Evolutionary conservation across 2,329 filamentous ascomycete species (phyloP).

Genomic region (Sarocladiaceae sp.): DNA sequence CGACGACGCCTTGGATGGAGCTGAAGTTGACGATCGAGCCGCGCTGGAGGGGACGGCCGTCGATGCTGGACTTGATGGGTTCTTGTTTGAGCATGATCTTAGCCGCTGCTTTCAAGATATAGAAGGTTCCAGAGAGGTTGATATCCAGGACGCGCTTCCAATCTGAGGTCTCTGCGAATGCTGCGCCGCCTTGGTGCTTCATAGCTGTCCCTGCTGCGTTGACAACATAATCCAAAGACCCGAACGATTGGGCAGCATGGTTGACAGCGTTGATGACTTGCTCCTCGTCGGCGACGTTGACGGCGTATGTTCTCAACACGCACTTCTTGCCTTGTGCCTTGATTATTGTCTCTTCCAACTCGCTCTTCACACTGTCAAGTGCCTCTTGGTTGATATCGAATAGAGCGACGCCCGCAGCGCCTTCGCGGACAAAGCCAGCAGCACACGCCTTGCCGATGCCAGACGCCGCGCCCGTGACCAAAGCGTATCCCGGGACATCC

Average conservation of each 20-base stretch:
- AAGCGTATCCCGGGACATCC: conserved; percentile 24
- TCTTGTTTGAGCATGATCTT: conserved; percentile 38
- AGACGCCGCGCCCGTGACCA: conserved; percentile 24
- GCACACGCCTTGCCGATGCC: conserved; percentile 25
- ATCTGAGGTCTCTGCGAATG: conserved; percentile 27
- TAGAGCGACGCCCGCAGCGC: conserved; percentile 21
- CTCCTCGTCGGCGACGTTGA: conserved; percentile 9
- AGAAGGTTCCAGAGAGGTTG: conserved; percentile 37
- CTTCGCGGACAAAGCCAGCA: conserved; percentile 20
- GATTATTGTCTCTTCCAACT: no score
- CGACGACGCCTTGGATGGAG: background rate
- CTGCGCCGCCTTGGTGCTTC: conserved; percentile 29
- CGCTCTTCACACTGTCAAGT: no score
- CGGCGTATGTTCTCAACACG: background rate
- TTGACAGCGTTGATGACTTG: conserved; percentile 19
- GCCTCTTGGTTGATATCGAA: conserved; percentile 20
- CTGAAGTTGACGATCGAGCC: background rate
- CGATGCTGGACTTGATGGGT: conserved; percentile 10
- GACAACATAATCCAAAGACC: conserved; percentile 33
- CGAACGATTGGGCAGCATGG: conserved; percentile 22
- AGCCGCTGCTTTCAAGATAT: conserved; percentile 30
- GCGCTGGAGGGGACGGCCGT: background rate
- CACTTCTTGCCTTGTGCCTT: no score
- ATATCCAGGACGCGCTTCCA: conserved; percentile 35
- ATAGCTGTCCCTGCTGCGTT: conserved; percentile 33